Evolutionary conservation across 2,329 filamentous ascomycete genomes (phyloP).

Genomic region (Venturia aucupariae): DNA sequence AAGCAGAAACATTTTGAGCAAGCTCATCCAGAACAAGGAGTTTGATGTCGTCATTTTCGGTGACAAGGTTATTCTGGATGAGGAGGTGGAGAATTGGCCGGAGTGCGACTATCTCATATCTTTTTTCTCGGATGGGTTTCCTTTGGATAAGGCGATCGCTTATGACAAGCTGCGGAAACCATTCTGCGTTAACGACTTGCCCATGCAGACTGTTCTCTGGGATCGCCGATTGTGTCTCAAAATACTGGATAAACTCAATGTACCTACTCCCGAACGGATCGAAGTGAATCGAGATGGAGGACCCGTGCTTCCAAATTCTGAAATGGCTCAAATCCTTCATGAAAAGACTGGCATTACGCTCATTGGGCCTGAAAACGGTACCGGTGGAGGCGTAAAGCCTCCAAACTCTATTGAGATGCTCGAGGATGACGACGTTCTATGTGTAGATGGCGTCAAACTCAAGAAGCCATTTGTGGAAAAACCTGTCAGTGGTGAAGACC

Average conservation of each 20-base stretch:
- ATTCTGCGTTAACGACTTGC: constrained; percentile 94
- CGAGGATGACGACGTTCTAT: constrained; percentile 81
- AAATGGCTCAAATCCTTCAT: constrained; percentile 71
- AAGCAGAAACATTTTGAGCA: constrained; percentile 89
- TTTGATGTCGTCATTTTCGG: constrained; percentile 98
- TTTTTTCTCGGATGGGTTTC: constrained; percentile 97
- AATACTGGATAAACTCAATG: constrained; percentile 79
- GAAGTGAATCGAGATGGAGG: constrained; percentile 93
- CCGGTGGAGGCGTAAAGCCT: constrained; percentile 45
- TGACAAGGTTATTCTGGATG: constrained; percentile 96
- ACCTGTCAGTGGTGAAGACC: constrained; percentile 94
- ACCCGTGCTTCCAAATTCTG: constrained; percentile 65
- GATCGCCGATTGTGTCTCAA: constrained; percentile 82
- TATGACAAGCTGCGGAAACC: constrained; percentile 90
- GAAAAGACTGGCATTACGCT: constrained; percentile 70
- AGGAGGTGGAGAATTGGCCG: constrained; percentile 94
- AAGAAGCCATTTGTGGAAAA: constrained; percentile 97
- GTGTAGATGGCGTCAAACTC: constrained; percentile 73
- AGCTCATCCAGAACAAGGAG: constrained; percentile 79
- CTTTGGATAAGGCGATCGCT: constrained; percentile 90
- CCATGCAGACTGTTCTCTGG: constrained; percentile 97
- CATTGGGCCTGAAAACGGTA: constrained; percentile 59
- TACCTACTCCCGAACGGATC: constrained; percentile 78
- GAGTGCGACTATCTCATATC: constrained; percentile 94
- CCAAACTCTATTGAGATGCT: constrained; percentile 69